phyloP scores from a whole-genome alignment of 2,329 filamentous ascomycete species.

The Phialemonium atrogriseum region DNA sequence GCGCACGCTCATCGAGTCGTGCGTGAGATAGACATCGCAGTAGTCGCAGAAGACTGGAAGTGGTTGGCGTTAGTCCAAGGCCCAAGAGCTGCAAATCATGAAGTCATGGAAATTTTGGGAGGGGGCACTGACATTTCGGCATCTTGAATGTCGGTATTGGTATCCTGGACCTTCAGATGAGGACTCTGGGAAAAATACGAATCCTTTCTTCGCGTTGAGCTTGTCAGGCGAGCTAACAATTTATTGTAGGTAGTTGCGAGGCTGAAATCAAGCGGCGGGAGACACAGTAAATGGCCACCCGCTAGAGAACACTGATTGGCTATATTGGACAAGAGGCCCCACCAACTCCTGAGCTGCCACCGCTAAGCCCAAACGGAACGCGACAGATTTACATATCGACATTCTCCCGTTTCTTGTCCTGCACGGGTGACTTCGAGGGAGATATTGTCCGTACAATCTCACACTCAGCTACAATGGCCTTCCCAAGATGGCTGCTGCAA shows the following conservation, averaged over 20 bases:
- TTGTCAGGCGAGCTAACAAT: no score
- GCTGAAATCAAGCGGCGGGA: no score
- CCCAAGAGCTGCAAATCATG: conserved; percentile 10
- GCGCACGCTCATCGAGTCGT: conserved; percentile 99
- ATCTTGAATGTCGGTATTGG: conserved; percentile 5
- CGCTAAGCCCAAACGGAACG: conserved; percentile 11
- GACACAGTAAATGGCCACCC: no score
- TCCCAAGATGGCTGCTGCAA: conserved; percentile 44
- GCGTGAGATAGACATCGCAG: conserved; percentile 99
- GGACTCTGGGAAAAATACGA: no score
- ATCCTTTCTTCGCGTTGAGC: no score
- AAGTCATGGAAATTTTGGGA: conserved; percentile 10
- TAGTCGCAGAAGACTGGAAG: conserved; percentile 81
- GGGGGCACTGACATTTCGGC: conserved; percentile 60
- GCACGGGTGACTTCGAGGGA: not conserved
- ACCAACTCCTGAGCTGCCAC: conserved; percentile 2
- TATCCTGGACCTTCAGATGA: no score
- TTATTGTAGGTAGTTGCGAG: no score
- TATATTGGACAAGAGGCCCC: conserved; percentile 3
- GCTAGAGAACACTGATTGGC: no score
- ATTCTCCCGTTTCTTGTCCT: conserved; percentile 2
- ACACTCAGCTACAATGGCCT: conserved; percentile 33
- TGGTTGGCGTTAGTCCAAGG: conserved; percentile 9
- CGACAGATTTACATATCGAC: conserved; percentile 13
- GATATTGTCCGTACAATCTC: conserved; percentile 5